Evolutionary conservation across 2,329 filamentous ascomycete genomes (phyloP).

Genomic region (Gnomoniopsis sp.): DNA sequence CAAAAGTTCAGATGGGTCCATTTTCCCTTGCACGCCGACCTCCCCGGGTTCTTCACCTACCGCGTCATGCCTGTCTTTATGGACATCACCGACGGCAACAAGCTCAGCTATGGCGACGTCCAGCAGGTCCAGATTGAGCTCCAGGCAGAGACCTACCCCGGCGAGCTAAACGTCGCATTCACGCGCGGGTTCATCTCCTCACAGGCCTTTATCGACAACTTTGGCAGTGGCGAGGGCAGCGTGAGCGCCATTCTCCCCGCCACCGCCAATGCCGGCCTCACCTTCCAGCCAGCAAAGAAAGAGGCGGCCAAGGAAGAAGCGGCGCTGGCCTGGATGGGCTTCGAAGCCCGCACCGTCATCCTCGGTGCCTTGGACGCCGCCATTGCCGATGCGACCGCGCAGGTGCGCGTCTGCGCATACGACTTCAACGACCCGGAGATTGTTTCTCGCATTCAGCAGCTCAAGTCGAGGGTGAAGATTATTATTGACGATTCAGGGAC

Average conservation of each 20-base stretch:
- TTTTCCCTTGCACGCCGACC: constrained; percentile 19
- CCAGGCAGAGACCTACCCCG: constrained; percentile 21
- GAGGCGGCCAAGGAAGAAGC: constrained; percentile 20
- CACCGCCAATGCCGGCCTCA: constrained; percentile 20
- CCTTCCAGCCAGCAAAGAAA: constrained; percentile 20
- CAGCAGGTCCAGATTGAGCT: constrained; percentile 22
- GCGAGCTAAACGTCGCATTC: constrained; percentile 22
- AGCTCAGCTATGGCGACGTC: constrained; percentile 20
- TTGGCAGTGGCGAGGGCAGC: constrained; percentile 14
- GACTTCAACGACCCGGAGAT: constrained; percentile 23
- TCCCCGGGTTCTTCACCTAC: constrained; percentile 19
- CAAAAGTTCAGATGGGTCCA: constrained; percentile 23
- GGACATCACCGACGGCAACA: constrained; percentile 1
- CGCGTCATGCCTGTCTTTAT: constrained; percentile 22
- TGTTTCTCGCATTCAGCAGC: constrained; percentile 19
- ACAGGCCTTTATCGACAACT: constrained; percentile 20
- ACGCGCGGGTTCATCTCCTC: constrained; percentile 23
- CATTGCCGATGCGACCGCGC: constrained; percentile 20
- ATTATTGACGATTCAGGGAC: constrained; percentile 21
- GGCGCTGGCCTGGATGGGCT: constrained; percentile 22
- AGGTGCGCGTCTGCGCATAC: constrained; percentile 21
- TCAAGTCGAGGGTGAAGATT: constrained; percentile 20
- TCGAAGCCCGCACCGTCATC: constrained; percentile 20
- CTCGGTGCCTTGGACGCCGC: constrained; percentile 19
- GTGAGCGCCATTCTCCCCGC: constrained; percentile 20